Conservation (phyloP, 2,329 filamentous ascomycete species). For the Phialophora expanda region DNA sequence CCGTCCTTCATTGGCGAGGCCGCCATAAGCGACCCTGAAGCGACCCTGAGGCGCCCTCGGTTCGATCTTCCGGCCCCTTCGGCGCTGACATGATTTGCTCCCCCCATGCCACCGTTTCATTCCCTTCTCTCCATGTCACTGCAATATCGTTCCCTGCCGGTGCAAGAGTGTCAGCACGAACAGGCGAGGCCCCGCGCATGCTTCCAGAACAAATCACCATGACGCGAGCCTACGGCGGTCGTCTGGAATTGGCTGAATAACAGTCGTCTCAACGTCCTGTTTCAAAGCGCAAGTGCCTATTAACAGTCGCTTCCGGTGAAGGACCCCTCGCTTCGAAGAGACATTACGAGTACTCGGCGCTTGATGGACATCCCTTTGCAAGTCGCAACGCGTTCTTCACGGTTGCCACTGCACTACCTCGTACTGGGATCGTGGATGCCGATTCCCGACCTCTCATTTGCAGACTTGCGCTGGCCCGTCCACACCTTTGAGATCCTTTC, state of each 20-base stretch:
- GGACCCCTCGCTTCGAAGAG: constrained; percentile 1
- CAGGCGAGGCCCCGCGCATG: not conserved
- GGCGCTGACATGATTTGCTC: constrained; percentile 2
- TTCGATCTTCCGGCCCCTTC: not conserved
- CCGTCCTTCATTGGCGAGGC: constrained; percentile 2
- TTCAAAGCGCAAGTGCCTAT: not conserved
- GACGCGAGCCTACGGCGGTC: not conserved
- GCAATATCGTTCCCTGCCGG: not conserved
- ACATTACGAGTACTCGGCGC: not conserved
- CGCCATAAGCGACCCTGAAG: not conserved
- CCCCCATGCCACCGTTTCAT: constrained; percentile 5
- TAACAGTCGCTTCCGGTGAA: not conserved
- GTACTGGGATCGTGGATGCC: not conserved
- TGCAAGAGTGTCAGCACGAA: not conserved
- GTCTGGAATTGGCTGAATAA: not conserved
- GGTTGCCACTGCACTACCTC: not conserved
- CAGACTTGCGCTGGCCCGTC: not conserved
- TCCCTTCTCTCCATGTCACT: constrained; percentile 2
- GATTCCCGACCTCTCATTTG: not conserved
- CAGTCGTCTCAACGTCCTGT: not conserved
- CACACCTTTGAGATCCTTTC: constrained; percentile 9
- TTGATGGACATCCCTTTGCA: not conserved
- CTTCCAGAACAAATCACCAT: constrained; percentile 7
- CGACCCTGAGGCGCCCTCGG: not conserved
- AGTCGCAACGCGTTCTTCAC: not conserved